Evolutionary conservation across 305 asterid species (phyloP), one percentile per base, ranked within the genome.

Genomic region (Solanum hybrid): DNA sequence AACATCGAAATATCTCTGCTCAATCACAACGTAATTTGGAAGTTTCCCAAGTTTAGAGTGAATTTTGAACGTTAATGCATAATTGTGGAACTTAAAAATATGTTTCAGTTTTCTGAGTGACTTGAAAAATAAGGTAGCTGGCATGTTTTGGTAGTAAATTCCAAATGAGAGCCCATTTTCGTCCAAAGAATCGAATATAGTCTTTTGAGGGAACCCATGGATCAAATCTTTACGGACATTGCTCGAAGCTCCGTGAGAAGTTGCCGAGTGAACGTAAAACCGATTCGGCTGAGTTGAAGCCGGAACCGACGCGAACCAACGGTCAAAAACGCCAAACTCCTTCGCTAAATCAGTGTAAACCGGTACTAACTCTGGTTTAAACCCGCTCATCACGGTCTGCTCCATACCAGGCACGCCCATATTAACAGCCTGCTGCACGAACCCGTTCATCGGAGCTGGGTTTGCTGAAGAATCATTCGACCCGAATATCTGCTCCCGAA

Each of bases 371-470:
- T 93, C 98, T 89, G 99, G 99, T 85, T 95, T 95, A 88, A 97
- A 97, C 84, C 99, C 99, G 85, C 97, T 93, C 99, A 97, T 95
- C 13, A 97, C 99, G 89, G 94, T 95, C 86, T 81, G 90, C 10
- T 96, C 81, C 94, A 97, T 2, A 31, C 94, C 95, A 5, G 90
- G 95, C 0, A 92, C 98, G 6, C 91, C 95, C 99, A 95, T 95
- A 91, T 91, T 91, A 90, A 94, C 93, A 3, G 99, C 99, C 92
- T 97, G 99, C 92, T 97, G 99, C 64, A 88, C 99, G 35, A 97
- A 97, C 85, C 99, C 99, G 94, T 93, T 96, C 99, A 97, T 97
- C 90, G 98, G 99, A 5, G 99, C 99, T 90, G 99, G 98, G 90
- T 93, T 73, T 2, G 94, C 93, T 7, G 94, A 91, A n/a, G 98